Evolutionary conservation across 176 grass and related monocot genomes (phyloP), one percentile per base, ranked within the genome.

Genomic region (Phoenix dactylifera): DNA sequence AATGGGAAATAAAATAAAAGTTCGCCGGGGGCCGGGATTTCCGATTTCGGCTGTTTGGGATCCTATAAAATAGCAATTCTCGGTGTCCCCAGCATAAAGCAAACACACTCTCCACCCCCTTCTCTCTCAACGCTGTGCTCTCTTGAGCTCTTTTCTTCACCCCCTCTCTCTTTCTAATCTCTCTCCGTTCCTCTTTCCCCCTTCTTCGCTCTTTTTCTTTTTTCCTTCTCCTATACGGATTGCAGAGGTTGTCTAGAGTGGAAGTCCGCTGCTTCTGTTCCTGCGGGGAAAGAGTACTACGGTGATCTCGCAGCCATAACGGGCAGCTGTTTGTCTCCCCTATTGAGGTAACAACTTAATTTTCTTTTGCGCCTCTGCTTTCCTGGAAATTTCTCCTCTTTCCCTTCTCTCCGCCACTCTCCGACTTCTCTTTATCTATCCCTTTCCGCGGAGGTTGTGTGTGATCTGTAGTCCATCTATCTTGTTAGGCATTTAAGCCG

Each of bases 31-130:
- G 26, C 54, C 16, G 3, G 48, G 66, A 44, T 85, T 82, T 65
- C 71, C 16, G 70, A 82, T 79, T 71, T 67, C 58, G 77, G 67
- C 51, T 14, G 22, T 69, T 12, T 25, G 25, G 24, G 56, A 79
- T 80, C 74, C 77, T 89, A 95, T 85, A 95, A 85, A 88, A 64
- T 3, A 18, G 73, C 62, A 0, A 44, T 7, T 24, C 58, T 30
- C 19, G 67, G 58, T 20, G 58, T 66, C 51, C 49, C 51, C n/a
- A 15, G 26, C 66, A 26, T n/a, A 10, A 18, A 63, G 26, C 66
- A 22, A 78, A 32, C 26, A 20, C 58, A 16, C 58, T 63, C 22
- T 15, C n/a, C 62, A 5, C 4, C 16, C 72, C 17, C 26, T 48
- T 48, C 18, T 55, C 16, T 15, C 56, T 22, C 2, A 44, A 3